Base-by-base conservation (phyloP, 352 stramenopile genomes). In the Pythium chondricola region DNA sequence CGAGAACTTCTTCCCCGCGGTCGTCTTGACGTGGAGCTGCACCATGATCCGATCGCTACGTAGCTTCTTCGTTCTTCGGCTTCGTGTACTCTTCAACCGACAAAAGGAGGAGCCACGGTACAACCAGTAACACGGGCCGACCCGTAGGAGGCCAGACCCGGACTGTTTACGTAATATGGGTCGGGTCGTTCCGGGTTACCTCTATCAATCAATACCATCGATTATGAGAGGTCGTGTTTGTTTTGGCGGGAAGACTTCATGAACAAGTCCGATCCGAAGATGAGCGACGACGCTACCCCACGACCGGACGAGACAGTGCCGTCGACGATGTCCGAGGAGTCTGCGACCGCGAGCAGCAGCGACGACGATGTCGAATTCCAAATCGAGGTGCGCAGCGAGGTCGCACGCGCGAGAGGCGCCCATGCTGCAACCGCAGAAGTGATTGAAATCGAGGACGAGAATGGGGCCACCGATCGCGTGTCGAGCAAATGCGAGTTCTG, bases 11-110 rank as follows among this genome's bases (percentile, higher is more conserved):
- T 85, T 86, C 30, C 83, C 83, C 24, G 65, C 64, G 43, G 83
- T 90, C 50, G 80, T 90, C 73, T 93, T 93, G 21, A 93, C 80
- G 44, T 85, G 63, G 56, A 93, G 56, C 60, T 66, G 74, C 58
- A 85, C 83, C 80, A 87, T 88, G 24, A 17, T 69, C 30, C 24
- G 10, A 11, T 16, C 11, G 20, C n/a, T 21, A 25, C 4, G 27
- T 30, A 39, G 39, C 29, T 50, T 20, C 16, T 43, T 9, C 29
- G 25, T 51, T 58, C 39, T 26, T 58, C 43, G 24, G 20, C 35
- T 53, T 52, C 43, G 20, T 39, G 6, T 32, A 2, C 40, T 40
- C 50, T 58, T 58, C 50, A 58, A 58, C 41, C 11, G 14, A 18
- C 14, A n/a, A 43, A 22, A 32, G 13, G 24, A 22, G 17, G 52